Evolutionary conservation across 306 rosid species (phyloP), one percentile per base, ranked within the genome.

Genomic region (Castanea sativa): DNA sequence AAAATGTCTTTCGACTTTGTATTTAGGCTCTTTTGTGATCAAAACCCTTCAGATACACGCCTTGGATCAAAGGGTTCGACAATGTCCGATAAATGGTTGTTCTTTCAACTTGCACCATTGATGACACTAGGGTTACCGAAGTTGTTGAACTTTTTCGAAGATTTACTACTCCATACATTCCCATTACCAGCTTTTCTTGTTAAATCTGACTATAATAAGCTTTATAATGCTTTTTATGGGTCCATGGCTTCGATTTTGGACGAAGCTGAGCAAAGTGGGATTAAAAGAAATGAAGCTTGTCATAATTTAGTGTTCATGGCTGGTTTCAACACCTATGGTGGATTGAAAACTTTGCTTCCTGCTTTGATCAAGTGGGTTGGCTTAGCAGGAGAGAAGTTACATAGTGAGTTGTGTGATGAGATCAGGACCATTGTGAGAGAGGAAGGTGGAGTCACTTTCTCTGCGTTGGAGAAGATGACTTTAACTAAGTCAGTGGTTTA

Each of bases 241-340:
- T 85, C 87, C 1, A 85, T 87, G 0, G 32, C 30, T 15, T 20
- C 83, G 1, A 25, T 82, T 25, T 63, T 93, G 20, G 89, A 93
- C 41, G 90, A 89, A 70, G 97, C 98, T 0, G 89, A 84, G 61
- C 30, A 71, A 0, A 76, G 61, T 1, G 92, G 91, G 6, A 79
- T 93, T 2, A 19, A 87, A 16, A 60, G 89, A 21, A 91, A 90
- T 4, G 94, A 91, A 71, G 97, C 98, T 5, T 84, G 88, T 32
- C 95, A 93, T 35, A 93, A 93, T 23, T 51, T 93, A 0, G 74
- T 93, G 2, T 93, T 93, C 83, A 70, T 85, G 74, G 82, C 87
- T 18, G 87, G 92, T 33, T 93, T 91, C 82, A 93, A 90, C 73
- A 89, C 98, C 0, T 89, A 70, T 12, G 98, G 93, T 0, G 98